These are phyloP conservation scores for Casaregolazyma suthepensis DNA, from an alignment of 1,139 yeast species.

Conservation along the genomic window DNA sequence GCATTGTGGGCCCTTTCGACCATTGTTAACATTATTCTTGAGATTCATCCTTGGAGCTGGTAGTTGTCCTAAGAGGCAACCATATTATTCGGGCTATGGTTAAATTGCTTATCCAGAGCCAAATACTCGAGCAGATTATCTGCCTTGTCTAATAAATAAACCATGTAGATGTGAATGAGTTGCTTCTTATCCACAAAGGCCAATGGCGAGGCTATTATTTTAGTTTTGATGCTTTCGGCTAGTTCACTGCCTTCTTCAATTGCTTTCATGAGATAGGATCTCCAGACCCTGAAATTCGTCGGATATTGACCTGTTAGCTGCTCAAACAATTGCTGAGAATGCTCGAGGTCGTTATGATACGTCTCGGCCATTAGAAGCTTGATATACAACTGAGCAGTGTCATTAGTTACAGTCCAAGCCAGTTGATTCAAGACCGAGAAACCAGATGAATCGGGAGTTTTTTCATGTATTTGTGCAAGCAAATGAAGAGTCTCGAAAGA, in stretches of 20 bases:
- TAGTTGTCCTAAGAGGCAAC: neutral
- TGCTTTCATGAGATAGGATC: conserved; percentile 1
- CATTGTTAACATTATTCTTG: conserved; percentile 25
- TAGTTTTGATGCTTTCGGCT: neutral
- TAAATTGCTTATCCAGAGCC: conserved; percentile 1
- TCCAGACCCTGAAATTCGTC: conserved; percentile 1
- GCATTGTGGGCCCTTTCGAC: conserved; percentile 48
- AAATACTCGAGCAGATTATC: conserved; percentile 4
- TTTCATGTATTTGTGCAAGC: conserved; percentile 10
- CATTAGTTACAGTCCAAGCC: conserved; percentile 6
- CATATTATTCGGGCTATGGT: neutral
- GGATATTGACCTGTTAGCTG: conserved; percentile 4
- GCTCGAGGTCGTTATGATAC: neutral
- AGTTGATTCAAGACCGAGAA: neutral
- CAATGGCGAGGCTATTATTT: conserved; percentile 1
- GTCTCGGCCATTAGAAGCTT: conserved; percentile 4
- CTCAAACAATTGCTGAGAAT: conserved; percentile 1
- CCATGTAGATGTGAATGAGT: conserved; percentile 7
- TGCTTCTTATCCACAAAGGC: conserved; percentile 3
- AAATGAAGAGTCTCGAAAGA: conserved; percentile 27
- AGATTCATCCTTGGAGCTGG: conserved; percentile 13
- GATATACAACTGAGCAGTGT: conserved; percentile 5
- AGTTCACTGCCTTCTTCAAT: neutral
- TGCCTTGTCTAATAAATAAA: conserved; percentile 8
- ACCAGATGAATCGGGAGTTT: conserved; percentile 1